Evolutionary conservation across 768 basidiomycete genomes (phyloP), one percentile per base, ranked within the genome.

Genomic region (Hygrocybe coccinea): DNA sequence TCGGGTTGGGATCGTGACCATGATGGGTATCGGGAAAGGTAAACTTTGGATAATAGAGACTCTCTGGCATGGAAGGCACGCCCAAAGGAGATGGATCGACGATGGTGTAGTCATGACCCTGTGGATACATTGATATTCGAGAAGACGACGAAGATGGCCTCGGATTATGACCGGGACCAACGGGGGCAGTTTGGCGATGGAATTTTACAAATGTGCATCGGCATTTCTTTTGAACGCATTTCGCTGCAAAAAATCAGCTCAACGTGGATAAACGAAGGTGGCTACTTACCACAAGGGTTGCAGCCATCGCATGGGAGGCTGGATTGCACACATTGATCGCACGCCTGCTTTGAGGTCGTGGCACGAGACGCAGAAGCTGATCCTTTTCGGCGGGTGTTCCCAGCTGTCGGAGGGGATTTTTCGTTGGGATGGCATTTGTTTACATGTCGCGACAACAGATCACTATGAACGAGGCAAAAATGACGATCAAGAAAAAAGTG

Each of bases 361-460:
- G 88, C 87, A 19, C 87, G 76, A 3, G 87, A 82, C 1, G 85
- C 80, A 1, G 84, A 80, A 0, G 83, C 78, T 0, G 81, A 76
- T 19, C 86, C 86, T 62, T 87, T 87, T 56, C 87, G 74, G n/a
- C 87, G 73, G 6, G 77, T 65, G 2, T 76, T 70, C 10, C 71
- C 75, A 5, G 73, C 66, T 4, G 63, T 67, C 0, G 75, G 71
- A 4, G 73, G 61, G 1, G 76, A 74, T 62, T 88, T 89, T 74
- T 91, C 88, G 60, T 79, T 79, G 3, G 89, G 81, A 66, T 93
- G 91, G 63, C 91, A 93, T 63, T 93, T 93, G 70, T 92, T 91
- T 59, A 91, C 77, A 62, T 93, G 91, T 62, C 91, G 74, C 5
- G 91, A 90, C 43, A 93, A 82, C 3, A 93, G 78, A 74, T 93